Base-by-base conservation (phyloP, 345 rosid genomes). In the Excoecaria agallocha region DNA sequence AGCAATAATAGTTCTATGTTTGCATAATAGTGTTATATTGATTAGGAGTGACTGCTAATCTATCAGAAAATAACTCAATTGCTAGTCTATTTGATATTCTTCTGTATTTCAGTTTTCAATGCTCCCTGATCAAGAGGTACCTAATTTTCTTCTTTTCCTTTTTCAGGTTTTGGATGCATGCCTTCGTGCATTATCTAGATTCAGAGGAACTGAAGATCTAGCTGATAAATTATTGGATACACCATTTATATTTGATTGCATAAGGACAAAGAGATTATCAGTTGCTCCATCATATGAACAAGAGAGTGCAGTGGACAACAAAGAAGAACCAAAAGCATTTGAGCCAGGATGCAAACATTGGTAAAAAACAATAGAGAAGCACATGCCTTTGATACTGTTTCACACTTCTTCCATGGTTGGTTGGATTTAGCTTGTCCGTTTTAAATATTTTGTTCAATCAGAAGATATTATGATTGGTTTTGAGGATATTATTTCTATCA, bases 111-210 rank as follows among this genome's bases (percentile, higher is more conserved):
- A 48, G 48, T 49, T 46, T 50, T 38, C 56, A 39, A 9, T 20
- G 37, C n/a, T 49, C 50, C 46, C 16, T 63, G 59, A 3, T 46
- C 11, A 5, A n/a, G 0, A 7, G 25, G 22, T 45, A 35, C 55
- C 19, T 39, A 50, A 12, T 8, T 61, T 62, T 70, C 66, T n/a
- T n/a, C n/a, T 24, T 66, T 70, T 22, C 59, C 38, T 77, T 59
- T 68, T 77, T 77, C 86, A 94, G 97, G 97, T 91, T 69, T 84
- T 92, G 84, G 98, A 94, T 85, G 95, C 87, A 74, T 87, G 76
- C 91, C 85, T 73, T 94, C 97, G 97, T 82, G 84, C 59, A 86
- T 85, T 86, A 86, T n/a, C n/a, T n/a, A n/a, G n/a, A n/a, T n/a
- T n/a, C n/a, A n/a, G n/a, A n/a, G n/a, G n/a, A n/a, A n/a, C n/a